phyloP scores from a whole-genome alignment of 495 filamentous ascomycete species.

The Aspergillus biplanus region DNA sequence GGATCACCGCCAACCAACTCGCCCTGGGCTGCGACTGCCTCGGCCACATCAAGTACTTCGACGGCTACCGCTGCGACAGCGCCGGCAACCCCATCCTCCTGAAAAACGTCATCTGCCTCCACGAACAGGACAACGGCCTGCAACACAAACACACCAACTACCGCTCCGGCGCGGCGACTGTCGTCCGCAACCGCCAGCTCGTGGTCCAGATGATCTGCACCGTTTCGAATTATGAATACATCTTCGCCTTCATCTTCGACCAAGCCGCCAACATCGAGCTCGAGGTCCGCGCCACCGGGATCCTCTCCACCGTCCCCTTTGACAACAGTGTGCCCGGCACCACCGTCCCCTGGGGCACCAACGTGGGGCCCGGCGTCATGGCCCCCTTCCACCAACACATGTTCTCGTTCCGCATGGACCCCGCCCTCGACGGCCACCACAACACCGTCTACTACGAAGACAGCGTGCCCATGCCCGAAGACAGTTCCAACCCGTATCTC shows the following conservation, averaged over 20 bases:
- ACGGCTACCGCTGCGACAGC: constrained; percentile 57
- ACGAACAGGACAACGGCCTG: constrained; percentile 71
- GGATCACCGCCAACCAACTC: constrained; percentile 68
- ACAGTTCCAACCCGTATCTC: constrained; percentile 72
- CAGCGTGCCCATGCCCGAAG: constrained; percentile 70
- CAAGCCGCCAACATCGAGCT: constrained; percentile 81
- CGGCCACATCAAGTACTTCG: constrained; percentile 68
- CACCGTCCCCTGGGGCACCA: constrained; percentile 73
- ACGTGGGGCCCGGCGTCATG: constrained; percentile 84
- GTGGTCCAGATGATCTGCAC: constrained; percentile 77
- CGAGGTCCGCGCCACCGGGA: constrained; percentile 87
- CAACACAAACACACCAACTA: constrained; percentile 75
- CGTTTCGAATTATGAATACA: constrained; percentile 83
- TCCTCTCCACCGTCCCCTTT: constrained; percentile 82
- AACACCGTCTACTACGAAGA: constrained; percentile 76
- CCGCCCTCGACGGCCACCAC: constrained; percentile 72
- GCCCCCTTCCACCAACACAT: constrained; percentile 85
- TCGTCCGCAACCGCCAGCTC: constrained; percentile 64
- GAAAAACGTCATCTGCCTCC: constrained; percentile 66
- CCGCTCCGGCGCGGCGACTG: constrained; percentile 60
- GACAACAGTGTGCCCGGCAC: constrained; percentile 53
- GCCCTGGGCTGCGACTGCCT: constrained; percentile 71
- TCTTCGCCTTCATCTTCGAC: constrained; percentile 84
- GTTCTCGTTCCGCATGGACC: constrained; percentile 88
- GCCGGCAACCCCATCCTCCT: constrained; percentile 57